phyloP scores from a whole-genome alignment of 805 yeast species.

The Ogataea methanolica region DNA sequence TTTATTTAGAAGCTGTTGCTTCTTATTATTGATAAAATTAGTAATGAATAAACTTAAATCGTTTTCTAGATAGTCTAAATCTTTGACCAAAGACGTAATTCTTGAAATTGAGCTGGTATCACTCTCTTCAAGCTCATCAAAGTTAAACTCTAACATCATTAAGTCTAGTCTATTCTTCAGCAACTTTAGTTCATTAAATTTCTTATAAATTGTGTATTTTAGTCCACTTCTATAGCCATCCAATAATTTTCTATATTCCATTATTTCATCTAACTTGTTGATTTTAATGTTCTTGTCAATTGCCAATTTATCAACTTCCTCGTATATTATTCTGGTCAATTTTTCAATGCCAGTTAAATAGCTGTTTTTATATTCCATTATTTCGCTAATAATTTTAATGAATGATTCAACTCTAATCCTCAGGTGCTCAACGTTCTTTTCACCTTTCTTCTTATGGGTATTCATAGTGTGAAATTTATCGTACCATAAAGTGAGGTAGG shows the following conservation, averaged over 20 bases:
- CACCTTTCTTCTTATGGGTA: conserved; percentile 3
- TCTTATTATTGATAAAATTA: conserved; percentile 28
- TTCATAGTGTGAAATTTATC: conserved; percentile 32
- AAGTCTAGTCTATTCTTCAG: conserved; percentile 17
- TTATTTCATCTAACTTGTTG: conserved; percentile 1
- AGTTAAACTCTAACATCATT: conserved; percentile 15
- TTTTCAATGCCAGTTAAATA: conserved; percentile 12
- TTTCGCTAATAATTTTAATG: conserved; percentile 16
- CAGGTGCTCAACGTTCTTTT: conserved; percentile 2
- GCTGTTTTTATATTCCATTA: conserved; percentile 14
- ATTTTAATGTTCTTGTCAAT: conserved; percentile 1
- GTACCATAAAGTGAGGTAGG: conserved; percentile 58
- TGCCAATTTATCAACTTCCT: conserved; percentile 9
- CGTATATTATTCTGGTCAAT: conserved; percentile 10
- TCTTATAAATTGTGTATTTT: conserved; percentile 11
- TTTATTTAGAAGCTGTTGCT: conserved; percentile 21
- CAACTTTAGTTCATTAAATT: conserved; percentile 11
- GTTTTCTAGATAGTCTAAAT: conserved; percentile 31
- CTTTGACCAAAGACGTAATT: conserved; percentile 14
- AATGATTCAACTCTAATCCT: conserved; percentile 25
- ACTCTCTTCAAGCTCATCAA: conserved; percentile 14
- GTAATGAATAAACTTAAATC: conserved; percentile 28
- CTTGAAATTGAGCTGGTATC: conserved; percentile 10
- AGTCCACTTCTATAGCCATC: conserved; percentile 6
- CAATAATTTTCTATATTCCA: background rate